Base-by-base conservation (phyloP, 768 basidiomycete species). In the Dendrothele bispora region DNA sequence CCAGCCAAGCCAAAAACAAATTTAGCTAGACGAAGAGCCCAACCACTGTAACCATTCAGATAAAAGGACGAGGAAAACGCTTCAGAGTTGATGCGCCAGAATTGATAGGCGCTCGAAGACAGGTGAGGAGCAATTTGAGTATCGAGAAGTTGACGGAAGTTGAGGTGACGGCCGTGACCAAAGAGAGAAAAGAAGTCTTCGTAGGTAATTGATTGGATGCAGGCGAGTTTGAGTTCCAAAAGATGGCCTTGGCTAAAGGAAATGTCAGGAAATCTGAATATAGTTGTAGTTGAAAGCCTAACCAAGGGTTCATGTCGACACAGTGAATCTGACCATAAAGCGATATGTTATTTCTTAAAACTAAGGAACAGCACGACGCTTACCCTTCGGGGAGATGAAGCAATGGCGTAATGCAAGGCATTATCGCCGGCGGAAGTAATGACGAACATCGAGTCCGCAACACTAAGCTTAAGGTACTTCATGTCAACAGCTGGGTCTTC, bases 391-490 rank as follows among this genome's bases (percentile, higher is more conserved):
- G 84, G 84, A 25, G 71, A 61, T 2, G 79, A 81, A n/a, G 73
- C 74, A 47, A 86, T 82, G 7, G 86, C 86, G 53, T 91, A 91
- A 60, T 89, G 86, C 28, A 91, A 68, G 2, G 86, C 84, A 60
- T 91, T 91, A 63, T 89, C 88, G 0, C 88, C 88, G 3, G 86
- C 88, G 42, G 80, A 83, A 1, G 87, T 89, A 56, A 91, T 88
- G 15, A 83, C 80, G 11, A 90, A 72, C 59, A 90, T 75, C 1
- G 80, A 75, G 64, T 91, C 88, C 11, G 83, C 73, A 28, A 66
- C 62, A 17, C 76, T 74, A 48, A 90, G 62, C 14, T 80, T 58
- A 5, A 91, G 67, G 55, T 79, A 72, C 52, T 75, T 72, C 74
- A 90, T 80, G 59, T 91, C 88, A 52, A 80, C 85, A 5, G 75